Conservation (phyloP, 352 stramenopile species). For the Phytopythium ostracodes region DNA sequence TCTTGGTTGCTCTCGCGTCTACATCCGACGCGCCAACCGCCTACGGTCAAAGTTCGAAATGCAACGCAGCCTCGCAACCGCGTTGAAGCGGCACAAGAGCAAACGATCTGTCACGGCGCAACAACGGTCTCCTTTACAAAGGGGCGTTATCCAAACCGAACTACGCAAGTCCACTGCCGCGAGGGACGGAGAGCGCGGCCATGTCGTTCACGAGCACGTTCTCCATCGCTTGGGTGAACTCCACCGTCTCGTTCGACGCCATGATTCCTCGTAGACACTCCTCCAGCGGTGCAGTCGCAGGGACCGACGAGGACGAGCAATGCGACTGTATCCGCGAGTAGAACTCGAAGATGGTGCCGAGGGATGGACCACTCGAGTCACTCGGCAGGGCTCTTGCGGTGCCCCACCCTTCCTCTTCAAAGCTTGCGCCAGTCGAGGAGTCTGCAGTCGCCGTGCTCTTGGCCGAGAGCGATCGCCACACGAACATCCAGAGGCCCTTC, state of each 20-base stretch:
- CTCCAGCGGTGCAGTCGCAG: neutral
- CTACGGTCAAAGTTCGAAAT: no score
- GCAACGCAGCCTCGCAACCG: no score
- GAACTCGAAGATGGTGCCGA: neutral
- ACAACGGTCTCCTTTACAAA: no score
- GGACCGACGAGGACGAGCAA: neutral
- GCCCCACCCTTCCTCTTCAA: neutral
- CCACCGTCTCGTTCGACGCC: neutral
- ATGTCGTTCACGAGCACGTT: neutral
- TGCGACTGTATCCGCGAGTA: neutral
- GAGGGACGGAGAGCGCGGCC: neutral
- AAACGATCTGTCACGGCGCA: no score
- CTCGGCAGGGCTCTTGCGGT: neutral
- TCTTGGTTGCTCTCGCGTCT: no score
- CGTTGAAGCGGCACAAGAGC: no score
- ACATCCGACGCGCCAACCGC: no score
- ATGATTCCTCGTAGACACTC: neutral
- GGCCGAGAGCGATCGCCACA: neutral
- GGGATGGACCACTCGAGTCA: neutral
- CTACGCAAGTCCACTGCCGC: no score
- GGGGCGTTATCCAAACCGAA: no score
- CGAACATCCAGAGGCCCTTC: neutral
- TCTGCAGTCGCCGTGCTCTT: no score
- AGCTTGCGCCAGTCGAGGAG: neutral
- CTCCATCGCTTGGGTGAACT: slow-evolving; percentile 1